Evolutionary conservation across 495 filamentous ascomycete genomes (phyloP), one percentile per base, ranked within the genome.

Genomic region (Penicillium pulvis): DNA sequence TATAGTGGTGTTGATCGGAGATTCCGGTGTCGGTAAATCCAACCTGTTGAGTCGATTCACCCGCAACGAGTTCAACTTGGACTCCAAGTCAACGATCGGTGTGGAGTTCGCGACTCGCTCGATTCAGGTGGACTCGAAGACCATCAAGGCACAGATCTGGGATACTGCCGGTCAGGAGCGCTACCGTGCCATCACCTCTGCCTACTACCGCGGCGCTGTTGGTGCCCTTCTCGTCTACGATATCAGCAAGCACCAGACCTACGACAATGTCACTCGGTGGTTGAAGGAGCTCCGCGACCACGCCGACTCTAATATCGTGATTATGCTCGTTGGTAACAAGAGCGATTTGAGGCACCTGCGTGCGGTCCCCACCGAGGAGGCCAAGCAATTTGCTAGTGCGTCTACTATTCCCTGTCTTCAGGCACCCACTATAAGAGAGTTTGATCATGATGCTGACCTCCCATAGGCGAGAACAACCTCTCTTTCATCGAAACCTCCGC

Each of bases 81-180:
- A 99, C 78, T 97, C 93, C 74, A 99, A 99, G 87, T 98, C 95
- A 55, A 99, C 94, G 61, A 99, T 99, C 81, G 94, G 94, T 70
- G 94, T 99, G 66, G 94, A 99, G 80, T 99, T 99, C 75, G 94
- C 94, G 63, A 99, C 94, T 59, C 89, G 94, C 54, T 97, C 92
- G 60, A 98, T 99, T 78, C 94, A 98, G 77, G 95, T 99, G 69
- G 95, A 99, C 79, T 87, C 89, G 66, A 99, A 99, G 84, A 99
- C 94, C 64, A 99, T 99, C 88, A 99, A 99, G 83, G 94, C 94
- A 67, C 94, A 99, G 82, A 99, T 99, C 72, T 99, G 95, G 95
- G 95, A 99, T 81, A 99, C 95, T 55, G 95, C 95, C 53, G 95
- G 95, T 68, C 95, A 99, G 79, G 95, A 99, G 79, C 87, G 95